Base-by-base conservation (phyloP, 305 asterid genomes). In the Fraxinus baroniana region DNA sequence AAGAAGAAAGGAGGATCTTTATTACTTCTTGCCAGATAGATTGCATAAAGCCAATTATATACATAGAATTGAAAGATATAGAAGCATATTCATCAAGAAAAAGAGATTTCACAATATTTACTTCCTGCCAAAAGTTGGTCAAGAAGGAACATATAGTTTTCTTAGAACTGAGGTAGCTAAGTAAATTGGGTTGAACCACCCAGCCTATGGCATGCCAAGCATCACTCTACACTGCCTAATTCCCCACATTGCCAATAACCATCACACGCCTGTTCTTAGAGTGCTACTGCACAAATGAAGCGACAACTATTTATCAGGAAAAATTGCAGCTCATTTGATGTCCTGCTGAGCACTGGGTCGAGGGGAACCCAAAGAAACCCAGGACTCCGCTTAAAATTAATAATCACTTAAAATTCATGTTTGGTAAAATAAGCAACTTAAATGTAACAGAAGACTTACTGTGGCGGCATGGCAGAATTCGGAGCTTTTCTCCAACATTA, bases 401-500 rank as follows among this genome's bases (percentile, higher is more conserved):
- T 71, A 33, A 71, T 3, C 46, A 71, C 15, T 30, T 30, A 13
- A 70, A 22, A 15, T 15, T 32, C 24, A 71, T 32, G 44, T 15
- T 71, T 62, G 17, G 72, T 10, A 35, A 81, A 15, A 17, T 60
- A 36, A 22, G 76, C 41, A 30, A 20, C 66, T 33, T 37, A 46
- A 83, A 79, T 28, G 66, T 55, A 55, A 55, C 66, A 81, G 82
- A 83, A 60, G 76, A 89, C 97, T 93, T 90, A 94, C 99, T 96
- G 83, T 94, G 99, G 80, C 81, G 81, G 87, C 99, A 96, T 7
- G 99, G 99, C 44, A 97, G 93, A 86, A 97, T 85, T 85, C 98
- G 88, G 77, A 97, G 93, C 88, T 87, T 93, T 79, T 97, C 99
- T 60, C 99, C 98, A 12, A 92, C 86, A 64, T 72, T 90, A 79